Base-by-base conservation (phyloP, 2,329 filamentous ascomycete species). In the Colletotrichum shisoi region DNA sequence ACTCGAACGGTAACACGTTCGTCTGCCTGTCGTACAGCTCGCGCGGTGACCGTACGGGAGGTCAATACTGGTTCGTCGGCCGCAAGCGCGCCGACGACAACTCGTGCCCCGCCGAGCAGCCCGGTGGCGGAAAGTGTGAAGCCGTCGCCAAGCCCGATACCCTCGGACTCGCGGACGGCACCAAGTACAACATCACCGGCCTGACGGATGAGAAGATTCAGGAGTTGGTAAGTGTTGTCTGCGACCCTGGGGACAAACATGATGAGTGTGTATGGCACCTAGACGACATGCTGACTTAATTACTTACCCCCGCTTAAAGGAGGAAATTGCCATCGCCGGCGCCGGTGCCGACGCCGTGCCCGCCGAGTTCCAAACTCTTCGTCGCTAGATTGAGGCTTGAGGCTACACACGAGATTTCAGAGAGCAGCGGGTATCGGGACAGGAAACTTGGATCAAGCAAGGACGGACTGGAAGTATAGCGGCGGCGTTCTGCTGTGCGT, bases 71-170 rank as follows among this genome's bases (percentile, higher is more conserved):
- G 34, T 67, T 67, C 37, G 31, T 57, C 45, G 58, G 40, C 21
- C 60, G 59, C 52, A 67, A 63, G 60, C 52, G 52, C 13, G 60
- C 60, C 39, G 60, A 39, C n/a, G 59, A 63, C 27, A 7, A 45
- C n/a, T 49, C 57, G 4, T 65, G 63, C 63, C 57, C 57, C 27
- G 57, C 40, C 27, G 63, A 65, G 42, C 63, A 65, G 51, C 57
- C 63, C 24, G 42, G 37, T 21, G 49, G 11, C 24, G 63, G 60
- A 6, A 48, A 57, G 42, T 67, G 63, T 53, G 63, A 67, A 13
- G 59, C 63, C 19, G 45, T 46, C 13, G 60, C 44, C n/a, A 49
- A 62, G 42, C 45, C 63, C 27, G 45, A 63, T 11, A 21, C n/a
- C 4, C 40, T 67, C 21, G 63, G 52, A 19, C 63, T 67, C 13